Evolutionary conservation across 1,284 basidiomycete species (phyloP), one percentile per base, ranked within the genome.

Genomic region (Neolentinus lepideus): DNA sequence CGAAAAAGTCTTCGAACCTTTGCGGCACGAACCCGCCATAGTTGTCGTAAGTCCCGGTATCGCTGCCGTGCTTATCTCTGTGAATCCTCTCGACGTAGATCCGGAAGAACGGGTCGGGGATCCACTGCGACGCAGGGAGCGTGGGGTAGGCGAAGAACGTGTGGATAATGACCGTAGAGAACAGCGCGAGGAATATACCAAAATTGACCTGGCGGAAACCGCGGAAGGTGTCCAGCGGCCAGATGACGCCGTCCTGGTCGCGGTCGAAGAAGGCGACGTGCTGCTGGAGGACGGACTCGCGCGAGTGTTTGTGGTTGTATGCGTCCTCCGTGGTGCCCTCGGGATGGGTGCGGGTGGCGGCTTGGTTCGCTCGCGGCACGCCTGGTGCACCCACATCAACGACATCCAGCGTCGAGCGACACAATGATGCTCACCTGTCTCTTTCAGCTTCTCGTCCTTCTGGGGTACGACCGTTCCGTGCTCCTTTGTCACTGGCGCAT

Each of bases 171-270:
- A 69, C 60, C 51, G 63, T 64, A 26, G 75, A 67, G 29, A 76
- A 53, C 12, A 71, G 54, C 56, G 67, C 64, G 56, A 78, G 67
- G 54, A 77, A 56, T 6, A 50, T 8, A 6, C 43, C 43, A 51
- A 54, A 57, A 22, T 52, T 52, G 2, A 57, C 43, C 27, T 53
- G 43, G 24, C 26, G 29, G 52, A 57, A 54, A 4, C 52, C 52
- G 33, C 36, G 29, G 46, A 26, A 78, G 63, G 79, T 81, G 62
- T 81, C 78, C 19, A 54, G 60, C 2, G 79, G 79, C 75, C 76
- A 80, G 55, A 81, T 78, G 36, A 79, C 65, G n/a, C 78, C 79
- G 61, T 81, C 79, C 27, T 59, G 57, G 62, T 77, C 77, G 21
- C 60, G 61, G 65, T 79, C 78, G 58, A 79, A 80, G 67, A 76